Percentiles rank a stretch among this genome's conserved stretches.
Evolutionary conservation across 306 rosid genomes (phyloP).

Genomic region (Malus domestica): DNA sequence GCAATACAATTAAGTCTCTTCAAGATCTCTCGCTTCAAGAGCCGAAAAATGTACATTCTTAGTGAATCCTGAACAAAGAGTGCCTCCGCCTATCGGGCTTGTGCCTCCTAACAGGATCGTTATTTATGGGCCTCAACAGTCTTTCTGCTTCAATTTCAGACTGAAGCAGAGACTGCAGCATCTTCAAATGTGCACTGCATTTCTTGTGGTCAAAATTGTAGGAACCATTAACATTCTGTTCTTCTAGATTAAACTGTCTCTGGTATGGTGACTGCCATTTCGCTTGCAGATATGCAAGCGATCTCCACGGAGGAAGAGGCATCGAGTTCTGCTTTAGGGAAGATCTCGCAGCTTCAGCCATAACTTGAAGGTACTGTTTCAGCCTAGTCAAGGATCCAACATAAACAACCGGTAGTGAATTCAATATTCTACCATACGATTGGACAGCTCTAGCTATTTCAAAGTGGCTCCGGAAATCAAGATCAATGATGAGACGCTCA

Average conservation of each 20-base stretch:
- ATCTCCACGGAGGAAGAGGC: constrained; percentile 98
- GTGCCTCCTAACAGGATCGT: constrained; percentile 53
- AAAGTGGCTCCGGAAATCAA: constrained; percentile 92
- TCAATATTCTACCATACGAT: constrained; percentile 68
- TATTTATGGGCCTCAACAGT: constrained; percentile 46
- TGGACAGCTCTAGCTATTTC: constrained; percentile 97
- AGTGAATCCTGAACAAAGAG: constrained; percentile 37
- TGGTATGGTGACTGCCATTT: constrained; percentile 83
- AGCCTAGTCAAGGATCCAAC: constrained; percentile 73
- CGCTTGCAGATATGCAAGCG: constrained; percentile 73
- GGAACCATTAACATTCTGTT: constrained; percentile 2
- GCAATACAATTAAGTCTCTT: constrained; percentile 21
- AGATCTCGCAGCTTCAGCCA: constrained; percentile 82
- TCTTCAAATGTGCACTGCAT: constrained; percentile 69
- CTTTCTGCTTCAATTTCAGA: constrained; percentile 64
- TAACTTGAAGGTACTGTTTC: constrained; percentile 64
- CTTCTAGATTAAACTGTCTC: constrained; percentile 45
- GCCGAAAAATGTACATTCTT: constrained; percentile 44
- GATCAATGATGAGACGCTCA: constrained; percentile 74
- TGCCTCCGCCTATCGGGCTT: constrained; percentile 63
- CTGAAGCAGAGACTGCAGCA: constrained; percentile 70
- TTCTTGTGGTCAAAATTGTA: constrained; percentile 52
- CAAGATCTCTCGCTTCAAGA: constrained; percentile 12
- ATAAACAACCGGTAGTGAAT: constrained; percentile 70
- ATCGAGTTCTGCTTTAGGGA: constrained; percentile 91